Conservation (phyloP, 2,329 filamentous ascomycete genomes). For the Simplicillium aogashimaense region DNA sequence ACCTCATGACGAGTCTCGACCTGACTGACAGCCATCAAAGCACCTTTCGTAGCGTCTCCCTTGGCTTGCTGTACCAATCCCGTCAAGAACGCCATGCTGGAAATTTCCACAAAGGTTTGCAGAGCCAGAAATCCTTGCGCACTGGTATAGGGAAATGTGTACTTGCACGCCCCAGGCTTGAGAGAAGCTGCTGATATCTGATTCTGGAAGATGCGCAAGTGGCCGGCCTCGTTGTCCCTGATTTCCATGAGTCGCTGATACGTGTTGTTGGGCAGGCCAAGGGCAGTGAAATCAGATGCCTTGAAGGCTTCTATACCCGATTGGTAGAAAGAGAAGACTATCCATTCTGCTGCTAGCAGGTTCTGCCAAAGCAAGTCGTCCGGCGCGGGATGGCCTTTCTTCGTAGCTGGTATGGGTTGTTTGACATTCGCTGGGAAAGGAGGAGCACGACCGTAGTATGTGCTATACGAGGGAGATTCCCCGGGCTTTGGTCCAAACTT, state of each 20-base stretch:
- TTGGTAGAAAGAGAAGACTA: constrained; percentile 33
- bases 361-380: constrained; percentile 35
- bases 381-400: constrained; percentile 12
- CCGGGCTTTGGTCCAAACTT: no score
- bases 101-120: constrained; percentile 23
- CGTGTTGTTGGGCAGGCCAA: constrained; percentile 28
- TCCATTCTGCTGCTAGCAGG: constrained; percentile 31
- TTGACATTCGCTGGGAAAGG: constrained; percentile 27
- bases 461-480: constrained; percentile 15
- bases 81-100: constrained; percentile 27
- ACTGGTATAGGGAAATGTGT: no score
- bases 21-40: constrained; percentile 23
- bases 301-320: constrained; percentile 27
- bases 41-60: constrained; percentile 19
- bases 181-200: constrained; percentile 28
- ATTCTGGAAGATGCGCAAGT: constrained; percentile 32
- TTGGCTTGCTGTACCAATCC: constrained; percentile 24
- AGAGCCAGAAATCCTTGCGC: constrained; percentile 7
- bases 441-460: constrained; percentile 18
- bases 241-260: constrained; percentile 18
- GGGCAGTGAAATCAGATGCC: constrained; percentile 6
- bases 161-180: constrained; percentile 19
- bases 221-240: constrained; percentile 33
- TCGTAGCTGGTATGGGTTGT: constrained; percentile 17
- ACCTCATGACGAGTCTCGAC: constrained; percentile 28